Percentiles rank a stretch among this genome's conserved stretches.
phyloP scores from a whole-genome alignment of 2,329 filamentous ascomycete genomes.

The Botrytis squamosa region DNA sequence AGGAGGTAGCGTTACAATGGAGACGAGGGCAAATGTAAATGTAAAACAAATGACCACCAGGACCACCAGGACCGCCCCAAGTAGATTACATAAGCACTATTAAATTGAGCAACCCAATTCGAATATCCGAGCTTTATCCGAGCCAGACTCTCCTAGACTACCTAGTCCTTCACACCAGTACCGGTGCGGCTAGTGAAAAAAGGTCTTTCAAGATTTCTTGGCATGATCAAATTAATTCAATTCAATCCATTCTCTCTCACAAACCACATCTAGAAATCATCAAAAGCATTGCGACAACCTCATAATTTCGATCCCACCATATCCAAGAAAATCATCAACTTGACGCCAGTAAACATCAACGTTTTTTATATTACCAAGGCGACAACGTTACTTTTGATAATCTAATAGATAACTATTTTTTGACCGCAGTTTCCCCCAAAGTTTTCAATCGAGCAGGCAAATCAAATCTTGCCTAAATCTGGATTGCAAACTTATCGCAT shows the following conservation, averaged over 20 bases:
- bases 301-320: not conserved
- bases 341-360: not conserved
- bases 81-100: not conserved
- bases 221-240: constrained; percentile 13
- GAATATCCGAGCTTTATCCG: not conserved
- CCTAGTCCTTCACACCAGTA: not conserved
- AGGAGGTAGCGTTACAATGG: not conserved
- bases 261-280: not conserved
- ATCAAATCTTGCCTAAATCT: not conserved
- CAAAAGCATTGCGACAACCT: constrained; percentile 11
- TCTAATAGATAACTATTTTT: constrained; percentile 5
- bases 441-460: not conserved
- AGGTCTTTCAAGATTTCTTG: constrained; percentile 12
- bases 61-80: no score
- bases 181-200: not conserved
- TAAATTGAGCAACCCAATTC: not conserved
- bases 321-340: not conserved
- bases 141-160: not conserved
- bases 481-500: not conserved
- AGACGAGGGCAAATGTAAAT: not conserved
- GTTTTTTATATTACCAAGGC: not conserved
- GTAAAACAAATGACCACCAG: not conserved
- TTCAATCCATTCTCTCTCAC: not conserved
- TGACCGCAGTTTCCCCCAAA: constrained; percentile 2
- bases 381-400: not conserved